Conservation (phyloP, 148 eudicot species). For the Polygonum aviculare region DNA sequence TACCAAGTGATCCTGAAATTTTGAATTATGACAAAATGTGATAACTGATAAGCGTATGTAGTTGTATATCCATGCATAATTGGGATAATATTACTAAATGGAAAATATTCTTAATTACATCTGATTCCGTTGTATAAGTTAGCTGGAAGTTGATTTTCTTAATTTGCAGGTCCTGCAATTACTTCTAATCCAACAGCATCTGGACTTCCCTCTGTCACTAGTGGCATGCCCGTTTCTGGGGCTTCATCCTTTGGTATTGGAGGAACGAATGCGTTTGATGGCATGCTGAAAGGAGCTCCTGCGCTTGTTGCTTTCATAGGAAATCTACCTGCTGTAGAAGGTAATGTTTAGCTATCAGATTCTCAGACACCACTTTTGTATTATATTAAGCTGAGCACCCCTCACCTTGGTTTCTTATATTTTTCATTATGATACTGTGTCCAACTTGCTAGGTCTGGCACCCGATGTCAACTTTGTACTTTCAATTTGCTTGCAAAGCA, state of each 20-base stretch:
- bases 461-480: constrained; percentile 91
- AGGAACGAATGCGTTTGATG: constrained; percentile 41
- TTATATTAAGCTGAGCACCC: not conserved
- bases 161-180: constrained; percentile 23
- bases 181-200: constrained; percentile 32
- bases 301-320: constrained; percentile 60
- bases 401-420: not conserved
- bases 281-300: constrained; percentile 58
- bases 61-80: not conserved
- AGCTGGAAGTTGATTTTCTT: not conserved
- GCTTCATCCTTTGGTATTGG: constrained; percentile 19
- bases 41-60: not conserved
- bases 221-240: constrained; percentile 21
- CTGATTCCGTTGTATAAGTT: not conserved
- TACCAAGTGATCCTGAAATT: not conserved
- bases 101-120: not conserved
- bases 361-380: not conserved
- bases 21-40: not conserved
- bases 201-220: constrained; percentile 33
- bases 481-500: constrained; percentile 86
- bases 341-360: constrained; percentile 24
- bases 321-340: constrained; percentile 77
- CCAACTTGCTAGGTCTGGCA: constrained; percentile 56
- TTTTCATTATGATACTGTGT: not conserved
- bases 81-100: not conserved